These are phyloP conservation scores for Pichia pseudocactophila DNA, from an alignment of 805 yeast species.

Conservation along the genomic window DNA sequence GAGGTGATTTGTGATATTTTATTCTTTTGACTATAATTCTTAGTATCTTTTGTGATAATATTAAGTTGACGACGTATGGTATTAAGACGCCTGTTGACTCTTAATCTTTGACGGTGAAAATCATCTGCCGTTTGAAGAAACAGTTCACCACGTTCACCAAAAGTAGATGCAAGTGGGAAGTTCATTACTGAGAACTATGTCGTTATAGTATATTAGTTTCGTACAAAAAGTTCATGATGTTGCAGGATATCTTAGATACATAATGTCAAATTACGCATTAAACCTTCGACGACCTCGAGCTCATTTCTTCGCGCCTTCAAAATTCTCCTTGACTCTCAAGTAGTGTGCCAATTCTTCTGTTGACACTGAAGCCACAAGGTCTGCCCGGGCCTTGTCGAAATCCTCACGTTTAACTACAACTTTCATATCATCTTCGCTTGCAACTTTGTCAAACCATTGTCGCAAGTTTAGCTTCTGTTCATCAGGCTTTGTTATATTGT, in stretches of 20 bases:
- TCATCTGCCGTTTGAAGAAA: constrained; percentile 62
- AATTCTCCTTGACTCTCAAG: constrained; percentile 63
- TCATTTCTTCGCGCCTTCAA: constrained; percentile 56
- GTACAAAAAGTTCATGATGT: too few relatives aligned
- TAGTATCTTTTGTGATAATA: constrained; percentile 59
- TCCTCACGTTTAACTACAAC: constrained; percentile 67
- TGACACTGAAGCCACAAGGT: constrained; percentile 78
- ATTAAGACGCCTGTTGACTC: constrained; percentile 49
- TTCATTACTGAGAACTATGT: too few relatives aligned
- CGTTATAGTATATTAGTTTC: too few relatives aligned
- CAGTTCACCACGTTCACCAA: constrained; percentile 51
- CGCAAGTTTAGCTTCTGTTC: constrained; percentile 51
- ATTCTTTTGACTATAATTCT: constrained; percentile 43
- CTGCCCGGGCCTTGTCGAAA: constrained; percentile 65
- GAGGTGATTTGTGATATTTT: constrained; percentile 37
- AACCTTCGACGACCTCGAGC: constrained; percentile 1
- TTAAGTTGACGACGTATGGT: constrained; percentile 57
- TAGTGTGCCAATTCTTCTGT: constrained; percentile 82
- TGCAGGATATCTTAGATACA: too few relatives aligned
- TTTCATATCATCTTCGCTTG: constrained; percentile 53
- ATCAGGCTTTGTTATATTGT: constrained; percentile 32
- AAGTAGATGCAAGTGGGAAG: constrained; percentile 37
- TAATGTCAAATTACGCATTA: not conserved
- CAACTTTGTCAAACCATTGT: constrained; percentile 86
- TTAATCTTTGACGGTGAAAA: constrained; percentile 56